A percentile compares a stretch with the other conserved stretches of the same genome.
These are phyloP conservation scores for Termitomyces sp. DNA, from an alignment of 768 basidiomycete species.

Conservation along the genomic window DNA sequence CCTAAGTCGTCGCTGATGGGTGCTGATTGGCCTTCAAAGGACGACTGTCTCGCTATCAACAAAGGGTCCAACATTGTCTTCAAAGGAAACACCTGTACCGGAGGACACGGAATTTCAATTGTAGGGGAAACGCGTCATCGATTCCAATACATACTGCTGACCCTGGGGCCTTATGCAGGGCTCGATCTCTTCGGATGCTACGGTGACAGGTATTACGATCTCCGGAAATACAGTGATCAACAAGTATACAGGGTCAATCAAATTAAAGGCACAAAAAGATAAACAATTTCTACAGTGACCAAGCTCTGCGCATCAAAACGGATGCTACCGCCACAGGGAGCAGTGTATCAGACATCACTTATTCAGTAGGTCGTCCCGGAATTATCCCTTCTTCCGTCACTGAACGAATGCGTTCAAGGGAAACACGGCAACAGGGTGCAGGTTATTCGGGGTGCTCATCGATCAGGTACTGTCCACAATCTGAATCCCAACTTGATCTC, in stretches of 20 bases:
- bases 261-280: neutral
- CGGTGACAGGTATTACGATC: constrained; percentile 44
- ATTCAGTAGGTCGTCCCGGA: constrained; percentile 26
- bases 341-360: constrained; percentile 44
- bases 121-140: constrained; percentile 32
- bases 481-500: too few relatives aligned
- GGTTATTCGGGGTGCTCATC: constrained; percentile 51
- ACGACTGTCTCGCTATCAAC: constrained; percentile 59
- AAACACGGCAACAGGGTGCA: constrained; percentile 46
- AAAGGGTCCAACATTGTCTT: constrained; percentile 39
- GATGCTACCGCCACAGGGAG: constrained; percentile 36
- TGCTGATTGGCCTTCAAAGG: constrained; percentile 18
- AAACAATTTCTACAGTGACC: constrained; percentile 26
- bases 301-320: constrained; percentile 62
- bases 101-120: constrained; percentile 63
- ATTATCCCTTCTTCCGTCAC: neutral
- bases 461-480: constrained; percentile 40
- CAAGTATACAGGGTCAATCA: constrained; percentile 29
- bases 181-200: constrained; percentile 41
- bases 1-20: too few relatives aligned
- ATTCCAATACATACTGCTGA: constrained; percentile 21
- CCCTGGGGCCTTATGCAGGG: constrained; percentile 35
- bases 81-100: constrained; percentile 45
- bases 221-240: constrained; percentile 47
- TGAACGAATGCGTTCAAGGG: constrained; percentile 22